phyloP scores from a whole-genome alignment of 2,329 filamentous ascomycete genomes.

The Neofusicoccum sp. region DNA sequence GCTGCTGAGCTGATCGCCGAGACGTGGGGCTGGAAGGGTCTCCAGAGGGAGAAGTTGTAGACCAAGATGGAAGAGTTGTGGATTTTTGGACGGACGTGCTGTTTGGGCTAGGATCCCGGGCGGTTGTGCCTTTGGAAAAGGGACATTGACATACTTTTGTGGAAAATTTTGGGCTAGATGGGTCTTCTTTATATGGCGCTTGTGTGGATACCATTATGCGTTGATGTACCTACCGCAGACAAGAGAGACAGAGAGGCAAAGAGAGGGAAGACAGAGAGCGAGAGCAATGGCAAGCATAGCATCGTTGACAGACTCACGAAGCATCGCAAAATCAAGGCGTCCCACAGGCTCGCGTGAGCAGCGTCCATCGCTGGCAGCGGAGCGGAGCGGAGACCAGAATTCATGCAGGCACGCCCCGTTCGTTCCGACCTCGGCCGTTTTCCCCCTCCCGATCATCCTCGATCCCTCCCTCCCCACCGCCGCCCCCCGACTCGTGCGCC shows the following conservation, averaged over 20 bases:
- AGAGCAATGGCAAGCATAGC: conserved; percentile 3
- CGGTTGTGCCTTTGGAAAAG: background rate
- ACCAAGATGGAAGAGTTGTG: background rate
- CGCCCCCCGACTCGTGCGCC: background rate
- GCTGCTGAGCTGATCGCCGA: conserved; percentile 81
- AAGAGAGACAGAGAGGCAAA: background rate
- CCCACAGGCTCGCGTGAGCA: background rate
- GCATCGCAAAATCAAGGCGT: background rate
- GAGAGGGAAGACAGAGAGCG: conserved; percentile 1
- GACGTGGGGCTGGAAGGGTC: conserved; percentile 67
- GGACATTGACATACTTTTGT: conserved; percentile 2
- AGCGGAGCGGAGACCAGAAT: background rate
- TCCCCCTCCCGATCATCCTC: background rate
- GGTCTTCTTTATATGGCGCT: conserved; percentile 3
- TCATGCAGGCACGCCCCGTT: background rate
- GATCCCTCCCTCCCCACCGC: background rate
- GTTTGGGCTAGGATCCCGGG: no score
- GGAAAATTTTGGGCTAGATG: conserved; percentile 9
- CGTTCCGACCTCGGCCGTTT: conserved; percentile 10
- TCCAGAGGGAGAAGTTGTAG: conserved; percentile 58
- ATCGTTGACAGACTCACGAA: background rate
- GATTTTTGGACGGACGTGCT: background rate
- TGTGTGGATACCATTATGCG: conserved; percentile 15
- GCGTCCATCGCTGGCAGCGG: background rate
- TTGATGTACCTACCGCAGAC: background rate